These are phyloP conservation scores for Eragrostis nindensis DNA, from an alignment of 176 grass and related monocot genomes.

Conservation along the genomic window DNA sequence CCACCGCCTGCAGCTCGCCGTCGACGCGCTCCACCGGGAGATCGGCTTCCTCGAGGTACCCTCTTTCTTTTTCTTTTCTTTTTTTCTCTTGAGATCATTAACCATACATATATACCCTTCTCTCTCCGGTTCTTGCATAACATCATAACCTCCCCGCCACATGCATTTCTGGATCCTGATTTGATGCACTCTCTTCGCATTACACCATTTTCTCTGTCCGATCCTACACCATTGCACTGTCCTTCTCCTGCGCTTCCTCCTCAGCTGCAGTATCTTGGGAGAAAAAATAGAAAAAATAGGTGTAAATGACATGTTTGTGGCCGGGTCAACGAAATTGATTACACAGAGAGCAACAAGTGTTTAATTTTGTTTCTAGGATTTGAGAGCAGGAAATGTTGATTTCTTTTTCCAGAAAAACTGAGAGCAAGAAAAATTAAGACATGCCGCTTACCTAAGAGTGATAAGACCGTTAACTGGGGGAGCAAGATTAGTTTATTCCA, in stretches of 20 bases:
- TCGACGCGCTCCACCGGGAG: slow-evolving; percentile 62
- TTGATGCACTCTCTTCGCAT: not conserved
- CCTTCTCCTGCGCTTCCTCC: not conserved
- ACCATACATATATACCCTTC: no score
- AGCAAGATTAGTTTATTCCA: not conserved
- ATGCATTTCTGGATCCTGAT: not conserved
- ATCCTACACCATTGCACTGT: not conserved
- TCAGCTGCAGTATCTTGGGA: not conserved
- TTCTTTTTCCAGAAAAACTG: not conserved
- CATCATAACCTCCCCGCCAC: not conserved
- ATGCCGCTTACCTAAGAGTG: not conserved
- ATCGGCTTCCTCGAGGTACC: slow-evolving; percentile 61
- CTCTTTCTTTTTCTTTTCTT: no score
- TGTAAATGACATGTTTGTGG: not conserved
- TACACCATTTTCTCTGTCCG: no score
- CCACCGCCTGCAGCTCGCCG: slow-evolving; percentile 64
- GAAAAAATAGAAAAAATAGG: no score
- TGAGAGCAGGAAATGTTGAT: not conserved
- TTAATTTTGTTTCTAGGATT: no score
- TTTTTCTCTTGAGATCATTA: not conserved
- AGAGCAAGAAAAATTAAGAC: not conserved
- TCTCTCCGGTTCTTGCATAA: not conserved
- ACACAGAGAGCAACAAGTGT: not conserved
- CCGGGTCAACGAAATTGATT: not conserved
- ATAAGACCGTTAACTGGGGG: slow-evolving; percentile 5